Evolutionary conservation across 2,329 filamentous ascomycete genomes (phyloP), one percentile per base, ranked within the genome.

Genomic region (Seiridium cupressi): DNA sequence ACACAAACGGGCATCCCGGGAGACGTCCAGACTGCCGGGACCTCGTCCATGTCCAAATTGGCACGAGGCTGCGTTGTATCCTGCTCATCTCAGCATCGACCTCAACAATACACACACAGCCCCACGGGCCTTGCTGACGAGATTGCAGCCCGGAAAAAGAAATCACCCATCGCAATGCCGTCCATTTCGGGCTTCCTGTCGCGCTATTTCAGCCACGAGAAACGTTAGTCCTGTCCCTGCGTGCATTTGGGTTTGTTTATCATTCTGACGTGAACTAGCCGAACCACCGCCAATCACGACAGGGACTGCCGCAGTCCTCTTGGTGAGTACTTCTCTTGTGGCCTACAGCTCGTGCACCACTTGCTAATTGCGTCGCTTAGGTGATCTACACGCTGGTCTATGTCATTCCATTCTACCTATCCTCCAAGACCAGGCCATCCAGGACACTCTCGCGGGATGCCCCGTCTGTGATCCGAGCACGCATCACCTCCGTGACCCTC

Each of bases 381-480:
- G 77, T 93, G 63, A 75, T 88, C 63, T 96, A 96, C 76, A 96
- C 92, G n/a, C 74, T 93, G 67, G 77, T 92, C 78, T 99, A 98
- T 77, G 91, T 99, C 68, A 79, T 91, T 3, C 94, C 95, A 32
- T 92, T 98, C 76, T 97, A 99, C 79, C 81, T 94, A 64, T 95
- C 89, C 26, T 76, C 86, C 3, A 83, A 86, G 26, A 96, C 94
- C 4, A 87, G 93, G 57, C 93, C 93, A 5, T 95, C 92, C 6
- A 84, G 86, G 34, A 86, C 83, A 58, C 84, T 96, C 35, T 91
- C 91, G 62, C 88, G 95, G 71, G 93, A 98, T 84, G 89, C 92
- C 35, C 92, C 93, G 8, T 89, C 90, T 9, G 92, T 96, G 55
- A 98, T 99, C 77, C 89, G 89, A 66, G 91, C 92, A 60, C 89